phyloP scores from a whole-genome alignment of 148 eudicot species.

The Arbutus unedo region DNA sequence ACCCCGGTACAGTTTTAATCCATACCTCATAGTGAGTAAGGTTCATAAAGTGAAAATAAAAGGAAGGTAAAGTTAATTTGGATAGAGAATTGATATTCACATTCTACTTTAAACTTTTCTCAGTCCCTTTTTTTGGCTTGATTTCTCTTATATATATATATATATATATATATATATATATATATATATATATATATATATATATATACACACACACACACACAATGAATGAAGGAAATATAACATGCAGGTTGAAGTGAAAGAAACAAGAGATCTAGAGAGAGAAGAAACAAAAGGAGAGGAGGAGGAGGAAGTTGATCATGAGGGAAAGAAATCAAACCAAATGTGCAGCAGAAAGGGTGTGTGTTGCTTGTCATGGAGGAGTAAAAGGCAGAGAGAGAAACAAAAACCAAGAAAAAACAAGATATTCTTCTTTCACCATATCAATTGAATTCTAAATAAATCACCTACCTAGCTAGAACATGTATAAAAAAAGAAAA shows the following conservation, averaged over 20 bases:
- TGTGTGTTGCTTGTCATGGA: slow-evolving; percentile 42
- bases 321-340: slow-evolving; percentile 28
- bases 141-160: no score
- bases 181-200: no score
- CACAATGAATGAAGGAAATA: neutral
- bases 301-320: slow-evolving; percentile 11
- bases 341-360: slow-evolving; percentile 27
- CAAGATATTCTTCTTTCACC: slow-evolving; percentile 15
- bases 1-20: no score
- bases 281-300: slow-evolving; percentile 19
- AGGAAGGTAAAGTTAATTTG: no score
- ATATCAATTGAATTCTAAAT: neutral
- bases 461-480: neutral
- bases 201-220: no score
- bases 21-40: no score
- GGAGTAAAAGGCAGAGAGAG: slow-evolving; percentile 31
- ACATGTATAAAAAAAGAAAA: neutral
- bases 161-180: neutral
- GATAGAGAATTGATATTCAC: no score
- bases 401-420: slow-evolving; percentile 23
- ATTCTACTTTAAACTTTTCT: no score
- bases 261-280: slow-evolving; percentile 36
- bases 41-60: no score
- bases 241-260: slow-evolving; percentile 46
- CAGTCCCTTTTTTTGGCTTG: no score